phyloP scores from a whole-genome alignment of 176 grass and related monocot genomes.

The Eremochloa ophiuroides region DNA sequence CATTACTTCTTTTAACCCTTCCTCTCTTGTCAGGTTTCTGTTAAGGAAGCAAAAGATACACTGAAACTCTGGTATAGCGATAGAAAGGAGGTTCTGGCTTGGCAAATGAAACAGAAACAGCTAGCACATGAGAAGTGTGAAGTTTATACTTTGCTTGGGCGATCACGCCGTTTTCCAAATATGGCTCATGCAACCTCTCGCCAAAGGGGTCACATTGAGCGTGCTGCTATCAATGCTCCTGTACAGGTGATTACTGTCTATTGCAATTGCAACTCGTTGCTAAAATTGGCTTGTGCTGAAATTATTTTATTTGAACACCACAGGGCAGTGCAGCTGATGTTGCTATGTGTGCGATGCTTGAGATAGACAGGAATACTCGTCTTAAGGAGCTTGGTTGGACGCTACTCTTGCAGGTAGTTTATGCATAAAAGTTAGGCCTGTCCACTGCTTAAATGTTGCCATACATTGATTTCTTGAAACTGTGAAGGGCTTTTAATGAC shows the following conservation, averaged over 20 bases:
- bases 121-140: constrained; percentile 40
- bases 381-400: constrained; percentile 89
- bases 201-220: constrained; percentile 79
- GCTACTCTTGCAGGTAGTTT: constrained; percentile 83
- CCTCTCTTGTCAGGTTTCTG: constrained; percentile 61
- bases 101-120: constrained; percentile 70
- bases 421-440: neutral
- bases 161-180: constrained; percentile 63
- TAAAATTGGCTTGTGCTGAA: neutral
- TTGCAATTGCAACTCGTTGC: neutral
- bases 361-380: constrained; percentile 68
- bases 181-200: constrained; percentile 36
- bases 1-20: neutral
- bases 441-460: neutral
- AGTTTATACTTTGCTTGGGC: constrained; percentile 84
- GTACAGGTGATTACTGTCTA: constrained; percentile 70
- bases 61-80: constrained; percentile 78
- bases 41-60: constrained; percentile 71
- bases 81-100: constrained; percentile 71
- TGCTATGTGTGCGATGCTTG: constrained; percentile 98
- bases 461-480: neutral
- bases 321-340: constrained; percentile 99
- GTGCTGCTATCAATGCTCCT: constrained; percentile 97
- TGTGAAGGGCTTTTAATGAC: neutral
- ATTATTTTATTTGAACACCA: constrained; percentile 25